Evolutionary conservation across 345 rosid species (phyloP).

Genomic region (Melaleuca alternifolia): DNA sequence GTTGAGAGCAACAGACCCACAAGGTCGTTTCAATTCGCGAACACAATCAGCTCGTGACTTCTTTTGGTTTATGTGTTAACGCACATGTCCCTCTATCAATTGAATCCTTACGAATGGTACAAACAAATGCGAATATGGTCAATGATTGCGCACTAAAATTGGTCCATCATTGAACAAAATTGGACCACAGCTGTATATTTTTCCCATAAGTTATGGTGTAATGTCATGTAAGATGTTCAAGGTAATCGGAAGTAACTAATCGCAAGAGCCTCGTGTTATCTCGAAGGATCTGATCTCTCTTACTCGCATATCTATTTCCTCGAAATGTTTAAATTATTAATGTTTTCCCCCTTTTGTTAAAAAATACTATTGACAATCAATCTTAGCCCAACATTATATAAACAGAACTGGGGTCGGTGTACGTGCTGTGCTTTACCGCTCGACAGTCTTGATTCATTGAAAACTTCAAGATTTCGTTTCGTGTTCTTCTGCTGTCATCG

Average conservation of each 20-base stretch:
- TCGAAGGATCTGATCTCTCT: not conserved
- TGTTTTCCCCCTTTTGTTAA: accelerated
- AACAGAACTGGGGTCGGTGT: not conserved
- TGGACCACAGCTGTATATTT: not conserved
- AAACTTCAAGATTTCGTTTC: not conserved
- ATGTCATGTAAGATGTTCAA: not conserved
- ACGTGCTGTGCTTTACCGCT: not conserved
- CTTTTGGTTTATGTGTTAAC: not conserved
- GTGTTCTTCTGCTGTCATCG: not conserved
- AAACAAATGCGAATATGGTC: not conserved
- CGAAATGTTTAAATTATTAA: not conserved
- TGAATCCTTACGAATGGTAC: not conserved
- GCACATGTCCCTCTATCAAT: not conserved
- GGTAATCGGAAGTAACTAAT: not conserved
- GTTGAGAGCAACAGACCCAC: not conserved
- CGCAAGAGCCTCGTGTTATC: not conserved
- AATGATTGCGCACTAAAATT: not conserved
- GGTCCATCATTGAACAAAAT: not conserved
- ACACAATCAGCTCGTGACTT: not conserved
- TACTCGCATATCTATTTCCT: not conserved
- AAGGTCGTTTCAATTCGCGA: not conserved
- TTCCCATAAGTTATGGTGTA: not conserved
- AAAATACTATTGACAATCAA: not conserved
- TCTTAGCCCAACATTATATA: not conserved
- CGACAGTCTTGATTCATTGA: not conserved